These are phyloP conservation scores for Lentinula detonsa DNA, from an alignment of 768 basidiomycete species.

Conservation along the genomic window DNA sequence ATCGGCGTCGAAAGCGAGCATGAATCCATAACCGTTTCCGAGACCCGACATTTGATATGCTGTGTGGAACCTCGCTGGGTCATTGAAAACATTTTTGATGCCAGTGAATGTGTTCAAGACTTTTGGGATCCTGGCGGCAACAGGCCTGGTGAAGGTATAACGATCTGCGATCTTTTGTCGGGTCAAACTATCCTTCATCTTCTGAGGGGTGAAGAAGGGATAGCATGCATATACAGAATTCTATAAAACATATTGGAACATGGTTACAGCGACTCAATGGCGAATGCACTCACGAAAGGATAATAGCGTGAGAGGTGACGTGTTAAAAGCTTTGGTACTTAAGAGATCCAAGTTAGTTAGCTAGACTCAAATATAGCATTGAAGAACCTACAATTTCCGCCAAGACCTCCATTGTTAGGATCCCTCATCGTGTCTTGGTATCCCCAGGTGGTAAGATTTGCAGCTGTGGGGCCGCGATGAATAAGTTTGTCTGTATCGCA, in stretches of 20 bases:
- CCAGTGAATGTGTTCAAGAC: slow-evolving; percentile 26
- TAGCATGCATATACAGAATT: slow-evolving; percentile 51
- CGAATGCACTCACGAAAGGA: slow-evolving; percentile 22
- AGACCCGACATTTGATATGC: slow-evolving; percentile 25
- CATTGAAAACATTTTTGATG: slow-evolving; percentile 27
- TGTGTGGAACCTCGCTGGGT: slow-evolving; percentile 28
- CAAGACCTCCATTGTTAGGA: slow-evolving; percentile 31
- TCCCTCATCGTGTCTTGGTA: slow-evolving; percentile 45
- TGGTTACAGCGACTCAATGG: background rate
- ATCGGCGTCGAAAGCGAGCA: slow-evolving; percentile 30
- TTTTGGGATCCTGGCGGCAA: slow-evolving; percentile 18
- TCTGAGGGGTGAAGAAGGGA: slow-evolving; percentile 57
- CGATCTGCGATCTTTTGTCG: slow-evolving; percentile 29
- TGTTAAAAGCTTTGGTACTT: slow-evolving; percentile 39
- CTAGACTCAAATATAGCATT: background rate
- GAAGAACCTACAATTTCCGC: slow-evolving; percentile 24
- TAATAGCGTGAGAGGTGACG: slow-evolving; percentile 38
- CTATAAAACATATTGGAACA: slow-evolving; percentile 11
- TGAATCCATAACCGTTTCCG: slow-evolving; percentile 31
- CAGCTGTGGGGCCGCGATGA: slow-evolving; percentile 32
- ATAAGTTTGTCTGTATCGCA: background rate
- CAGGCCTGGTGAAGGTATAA: slow-evolving; percentile 38
- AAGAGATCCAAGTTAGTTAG: background rate
- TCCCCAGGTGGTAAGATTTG: slow-evolving; percentile 76
- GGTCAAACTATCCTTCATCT: slow-evolving; percentile 32